A percentile compares a stretch with the other conserved stretches of the same genome.
phyloP scores from a whole-genome alignment of 176 grass and related monocot genomes.

The Hyparrhenia diplandra region DNA sequence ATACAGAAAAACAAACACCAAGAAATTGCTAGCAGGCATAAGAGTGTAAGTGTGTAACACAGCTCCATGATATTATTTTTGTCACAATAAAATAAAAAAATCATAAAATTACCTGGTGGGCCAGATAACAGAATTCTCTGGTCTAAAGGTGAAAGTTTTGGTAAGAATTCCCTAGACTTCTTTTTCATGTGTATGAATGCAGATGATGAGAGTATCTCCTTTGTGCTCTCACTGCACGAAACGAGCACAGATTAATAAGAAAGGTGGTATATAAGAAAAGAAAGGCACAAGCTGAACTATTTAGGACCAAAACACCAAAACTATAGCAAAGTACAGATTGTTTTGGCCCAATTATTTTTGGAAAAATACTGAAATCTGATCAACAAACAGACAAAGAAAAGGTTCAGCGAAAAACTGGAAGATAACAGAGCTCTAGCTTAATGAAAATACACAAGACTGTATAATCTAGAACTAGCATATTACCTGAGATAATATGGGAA shows the following conservation, averaged over 20 bases:
- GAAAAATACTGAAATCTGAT: background rate
- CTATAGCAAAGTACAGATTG: background rate
- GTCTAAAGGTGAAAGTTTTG: conserved; percentile 45
- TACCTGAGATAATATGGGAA: conserved; percentile 87
- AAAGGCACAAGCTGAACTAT: background rate
- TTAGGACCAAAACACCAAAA: background rate
- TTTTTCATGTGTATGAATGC: conserved; percentile 59
- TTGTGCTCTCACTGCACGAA: conserved; percentile 56
- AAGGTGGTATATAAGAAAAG: background rate
- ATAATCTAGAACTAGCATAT: conserved; percentile 11
- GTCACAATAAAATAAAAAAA: background rate
- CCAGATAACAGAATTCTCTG: conserved; percentile 71
- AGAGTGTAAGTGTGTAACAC: background rate
- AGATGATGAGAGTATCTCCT: conserved; percentile 50
- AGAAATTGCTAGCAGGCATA: background rate
- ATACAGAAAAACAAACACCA: background rate
- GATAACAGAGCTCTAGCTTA: background rate
- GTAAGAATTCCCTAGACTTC: conserved; percentile 33
- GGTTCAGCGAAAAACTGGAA: background rate
- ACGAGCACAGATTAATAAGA: conserved; percentile 15
- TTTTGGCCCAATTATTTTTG: background rate
- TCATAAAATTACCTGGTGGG: conserved; percentile 53
- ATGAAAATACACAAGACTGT: background rate
- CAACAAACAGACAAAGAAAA: background rate
- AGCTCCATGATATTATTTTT: background rate